Percentiles rank a stretch among this genome's conserved stretches.
phyloP scores from a whole-genome alignment of 2,329 filamentous ascomycete species.

The Boeremia lycopersici region DNA sequence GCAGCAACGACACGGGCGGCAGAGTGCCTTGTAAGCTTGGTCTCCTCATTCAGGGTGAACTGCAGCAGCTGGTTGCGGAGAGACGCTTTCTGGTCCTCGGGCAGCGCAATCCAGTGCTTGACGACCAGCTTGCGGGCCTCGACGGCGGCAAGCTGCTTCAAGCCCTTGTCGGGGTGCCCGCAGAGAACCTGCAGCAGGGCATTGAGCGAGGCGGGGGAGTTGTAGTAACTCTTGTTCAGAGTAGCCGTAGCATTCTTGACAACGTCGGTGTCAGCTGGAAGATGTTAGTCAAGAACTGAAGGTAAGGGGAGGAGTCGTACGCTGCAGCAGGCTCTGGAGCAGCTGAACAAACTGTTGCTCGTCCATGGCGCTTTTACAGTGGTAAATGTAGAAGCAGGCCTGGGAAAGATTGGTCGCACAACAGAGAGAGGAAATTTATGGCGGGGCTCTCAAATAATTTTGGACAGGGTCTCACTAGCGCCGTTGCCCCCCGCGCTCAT shows the following conservation, averaged over 20 bases:
- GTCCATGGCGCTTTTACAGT: constrained; percentile 64
- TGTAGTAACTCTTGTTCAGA: constrained; percentile 93
- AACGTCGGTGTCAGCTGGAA: constrained; percentile 71
- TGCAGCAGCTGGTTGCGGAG: constrained; percentile 85
- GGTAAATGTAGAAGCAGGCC: constrained; percentile 28
- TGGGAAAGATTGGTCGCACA: constrained; percentile 28
- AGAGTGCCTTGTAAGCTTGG: constrained; percentile 79
- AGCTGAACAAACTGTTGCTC: constrained; percentile 84
- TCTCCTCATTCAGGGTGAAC: constrained; percentile 79
- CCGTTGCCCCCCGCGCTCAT: not conserved
- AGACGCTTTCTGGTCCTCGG: constrained; percentile 75
- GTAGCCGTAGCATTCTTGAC: constrained; percentile 89
- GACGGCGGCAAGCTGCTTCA: constrained; percentile 90
- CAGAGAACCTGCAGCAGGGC: constrained; percentile 88
- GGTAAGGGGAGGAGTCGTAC: constrained; percentile 60
- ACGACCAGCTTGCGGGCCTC: constrained; percentile 82
- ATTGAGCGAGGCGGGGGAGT: constrained; percentile 79
- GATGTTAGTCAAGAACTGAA: constrained; percentile 41
- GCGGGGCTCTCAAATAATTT: constrained; percentile 25
- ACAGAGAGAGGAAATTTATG: constrained; percentile 28
- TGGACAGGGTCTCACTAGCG: constrained; percentile 6
- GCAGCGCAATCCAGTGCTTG: constrained; percentile 83
- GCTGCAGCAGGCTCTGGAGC: constrained; percentile 84
- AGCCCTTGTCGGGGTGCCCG: constrained; percentile 70
- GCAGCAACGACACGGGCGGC: constrained; percentile 85